phyloP scores from a whole-genome alignment of 2,329 filamentous ascomycete species.

The Trichoderma arundinaceum region DNA sequence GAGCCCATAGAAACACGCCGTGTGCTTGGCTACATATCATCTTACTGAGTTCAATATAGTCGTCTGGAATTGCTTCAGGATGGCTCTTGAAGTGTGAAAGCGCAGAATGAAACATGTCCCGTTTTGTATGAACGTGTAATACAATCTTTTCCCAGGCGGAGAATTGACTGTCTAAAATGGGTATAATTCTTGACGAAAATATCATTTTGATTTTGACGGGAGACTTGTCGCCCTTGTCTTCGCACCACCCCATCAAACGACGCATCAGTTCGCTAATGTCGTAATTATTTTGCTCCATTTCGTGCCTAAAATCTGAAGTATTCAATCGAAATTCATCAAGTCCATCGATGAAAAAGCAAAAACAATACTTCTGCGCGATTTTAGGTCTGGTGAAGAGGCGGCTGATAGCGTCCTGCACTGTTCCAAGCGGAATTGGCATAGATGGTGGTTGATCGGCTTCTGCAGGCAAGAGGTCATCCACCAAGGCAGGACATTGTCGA shows the following conservation, averaged over 20 bases:
- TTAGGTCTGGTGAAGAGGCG: neutral
- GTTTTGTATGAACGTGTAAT: neutral
- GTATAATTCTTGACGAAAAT: neutral
- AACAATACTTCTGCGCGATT: neutral
- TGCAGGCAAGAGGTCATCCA: neutral
- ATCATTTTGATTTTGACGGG: neutral
- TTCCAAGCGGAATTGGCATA: neutral
- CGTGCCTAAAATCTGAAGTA: neutral
- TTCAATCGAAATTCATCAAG: neutral
- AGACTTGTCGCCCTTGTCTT: neutral
- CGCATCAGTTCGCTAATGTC: neutral
- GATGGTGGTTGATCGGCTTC: neutral
- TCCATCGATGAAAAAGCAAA: neutral
- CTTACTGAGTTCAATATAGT: neutral
- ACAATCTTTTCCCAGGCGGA: neutral
- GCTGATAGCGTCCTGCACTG: neutral
- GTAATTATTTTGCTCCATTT: neutral
- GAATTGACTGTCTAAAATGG: neutral
- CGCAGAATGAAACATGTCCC: neutral
- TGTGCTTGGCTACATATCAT: neutral
- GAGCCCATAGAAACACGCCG: neutral
- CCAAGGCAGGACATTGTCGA: neutral
- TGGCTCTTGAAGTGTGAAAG: slow-evolving; percentile 1
- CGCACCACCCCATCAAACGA: neutral
- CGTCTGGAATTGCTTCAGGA: neutral